phyloP scores from a whole-genome alignment of 163 green algal genomes.

The Prototheca wickerhamii region DNA sequence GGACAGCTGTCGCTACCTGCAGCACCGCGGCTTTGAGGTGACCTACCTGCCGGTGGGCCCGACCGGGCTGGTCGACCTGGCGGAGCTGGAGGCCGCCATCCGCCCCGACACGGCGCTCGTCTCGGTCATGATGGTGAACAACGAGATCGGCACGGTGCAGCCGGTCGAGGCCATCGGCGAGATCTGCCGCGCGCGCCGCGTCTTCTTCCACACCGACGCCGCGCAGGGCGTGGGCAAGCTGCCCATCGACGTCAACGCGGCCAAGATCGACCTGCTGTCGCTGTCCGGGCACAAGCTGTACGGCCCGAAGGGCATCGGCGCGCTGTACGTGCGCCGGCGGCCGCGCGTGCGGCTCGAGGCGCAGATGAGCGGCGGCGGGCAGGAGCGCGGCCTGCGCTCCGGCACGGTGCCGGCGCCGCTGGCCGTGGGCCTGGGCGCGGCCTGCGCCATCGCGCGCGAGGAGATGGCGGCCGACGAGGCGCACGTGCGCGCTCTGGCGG shows the following conservation, averaged over 20 bases:
- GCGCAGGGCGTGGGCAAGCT: slow-evolving; percentile 94
- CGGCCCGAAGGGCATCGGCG: slow-evolving; percentile 86
- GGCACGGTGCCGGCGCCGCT: slow-evolving; percentile 88
- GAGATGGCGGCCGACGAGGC: slow-evolving; percentile 71
- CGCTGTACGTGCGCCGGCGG: slow-evolving; percentile 89
- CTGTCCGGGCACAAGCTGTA: slow-evolving; percentile 98
- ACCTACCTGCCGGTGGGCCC: slow-evolving; percentile 86
- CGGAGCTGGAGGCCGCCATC: slow-evolving; percentile 70
- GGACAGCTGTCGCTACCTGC: slow-evolving; percentile 88
- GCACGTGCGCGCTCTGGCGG: slow-evolving; percentile 66
- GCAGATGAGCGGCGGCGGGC: slow-evolving; percentile 88
- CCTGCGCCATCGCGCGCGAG: slow-evolving; percentile 66
- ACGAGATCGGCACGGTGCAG: slow-evolving; percentile 95
- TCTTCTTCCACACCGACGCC: slow-evolving; percentile 98
- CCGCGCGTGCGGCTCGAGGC: slow-evolving; percentile 89
- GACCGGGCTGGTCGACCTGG: slow-evolving; percentile 81
- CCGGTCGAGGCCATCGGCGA: slow-evolving; percentile 85
- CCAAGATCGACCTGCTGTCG: slow-evolving; percentile 93
- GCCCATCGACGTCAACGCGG: slow-evolving; percentile 79
- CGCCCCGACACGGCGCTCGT: slow-evolving; percentile 76
- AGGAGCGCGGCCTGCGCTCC: slow-evolving; percentile 88
- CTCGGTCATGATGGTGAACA: slow-evolving; percentile 97
- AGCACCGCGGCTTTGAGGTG: slow-evolving; percentile 87
- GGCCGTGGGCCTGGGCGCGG: slow-evolving; percentile 79
- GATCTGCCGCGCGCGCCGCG: slow-evolving; percentile 68